Evolutionary conservation across 441 rosid species (phyloP).

Genomic region (Cnidoscolus chayamansa): DNA sequence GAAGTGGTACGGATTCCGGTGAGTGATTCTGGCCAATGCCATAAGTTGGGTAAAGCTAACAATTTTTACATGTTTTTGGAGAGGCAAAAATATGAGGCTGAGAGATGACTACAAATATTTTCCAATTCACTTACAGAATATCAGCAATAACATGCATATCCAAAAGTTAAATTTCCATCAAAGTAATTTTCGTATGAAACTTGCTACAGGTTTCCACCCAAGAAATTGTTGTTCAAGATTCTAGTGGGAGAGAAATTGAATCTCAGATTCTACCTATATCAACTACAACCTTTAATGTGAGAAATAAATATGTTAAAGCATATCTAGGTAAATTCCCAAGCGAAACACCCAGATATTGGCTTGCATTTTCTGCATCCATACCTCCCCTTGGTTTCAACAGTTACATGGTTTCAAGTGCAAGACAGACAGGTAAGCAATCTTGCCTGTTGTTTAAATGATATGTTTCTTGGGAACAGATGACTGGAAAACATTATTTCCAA

Average conservation of each 20-base stretch:
- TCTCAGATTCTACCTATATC: conserved; percentile 77
- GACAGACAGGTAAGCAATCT: conserved; percentile 42
- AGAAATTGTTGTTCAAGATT: conserved; percentile 60
- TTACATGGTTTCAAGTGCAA: conserved; percentile 56
- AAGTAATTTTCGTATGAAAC: conserved; percentile 5
- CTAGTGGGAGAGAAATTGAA: conserved; percentile 71
- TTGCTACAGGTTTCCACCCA: conserved; percentile 59
- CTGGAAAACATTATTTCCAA: background rate
- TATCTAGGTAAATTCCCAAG: conserved; percentile 61
- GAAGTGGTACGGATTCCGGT: conserved; percentile 84
- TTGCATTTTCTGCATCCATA: conserved; percentile 69
- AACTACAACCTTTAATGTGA: conserved; percentile 47
- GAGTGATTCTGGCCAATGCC: conserved; percentile 28
- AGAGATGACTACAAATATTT: too few species aligned
- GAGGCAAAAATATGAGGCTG: background rate
- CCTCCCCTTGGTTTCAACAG: conserved; percentile 91
- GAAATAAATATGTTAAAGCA: conserved; percentile 68
- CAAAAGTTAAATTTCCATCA: background rate
- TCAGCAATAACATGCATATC: background rate
- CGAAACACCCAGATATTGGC: conserved; percentile 69
- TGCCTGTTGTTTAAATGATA: conserved; percentile 14
- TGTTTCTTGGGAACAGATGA: conserved; percentile 7
- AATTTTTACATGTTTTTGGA: background rate
- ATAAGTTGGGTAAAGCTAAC: background rate
- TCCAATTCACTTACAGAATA: background rate